Conservation (phyloP, 306 rosid genomes). For the Quercus ilex region DNA sequence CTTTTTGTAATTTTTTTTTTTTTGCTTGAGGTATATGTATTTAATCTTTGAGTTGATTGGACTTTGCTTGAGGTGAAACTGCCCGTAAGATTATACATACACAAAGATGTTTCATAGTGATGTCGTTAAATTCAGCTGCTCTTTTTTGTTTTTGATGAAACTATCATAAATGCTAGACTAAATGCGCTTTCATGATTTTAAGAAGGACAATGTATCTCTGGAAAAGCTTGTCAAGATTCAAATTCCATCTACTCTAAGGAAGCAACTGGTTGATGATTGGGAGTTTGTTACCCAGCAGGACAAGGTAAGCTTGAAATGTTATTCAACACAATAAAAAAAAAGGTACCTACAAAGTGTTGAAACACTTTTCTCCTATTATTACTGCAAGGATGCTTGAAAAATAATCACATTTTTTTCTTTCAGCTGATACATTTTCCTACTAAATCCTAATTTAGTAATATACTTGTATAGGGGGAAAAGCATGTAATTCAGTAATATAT, state of each 20-base stretch:
- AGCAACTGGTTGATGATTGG: slow-evolving; percentile 97
- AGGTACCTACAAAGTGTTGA: background rate
- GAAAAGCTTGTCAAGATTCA: slow-evolving; percentile 92
- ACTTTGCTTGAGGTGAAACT: background rate
- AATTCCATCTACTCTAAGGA: slow-evolving; percentile 84
- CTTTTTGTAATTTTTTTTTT: background rate
- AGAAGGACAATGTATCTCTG: slow-evolving; percentile 61
- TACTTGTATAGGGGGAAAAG: background rate
- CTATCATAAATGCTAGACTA: background rate
- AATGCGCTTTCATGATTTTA: slow-evolving; percentile 34
- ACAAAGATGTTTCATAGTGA: background rate
- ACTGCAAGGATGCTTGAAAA: slow-evolving; percentile 14
- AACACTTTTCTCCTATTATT: slow-evolving; percentile 7
- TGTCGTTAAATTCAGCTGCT: background rate
- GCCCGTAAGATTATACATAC: background rate
- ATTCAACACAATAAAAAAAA: background rate
- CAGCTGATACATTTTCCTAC: background rate
- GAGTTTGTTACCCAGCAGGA: slow-evolving; percentile 85
- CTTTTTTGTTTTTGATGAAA: background rate
- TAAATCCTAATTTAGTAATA: background rate
- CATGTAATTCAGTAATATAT: slow-evolving; percentile 6
- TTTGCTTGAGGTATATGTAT: background rate
- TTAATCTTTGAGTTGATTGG: background rate
- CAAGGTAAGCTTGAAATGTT: slow-evolving; percentile 45
- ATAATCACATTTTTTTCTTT: background rate